These are phyloP conservation scores for Hymenoscyphus repandus DNA, from an alignment of 2,329 filamentous ascomycete genomes.

Conservation along the genomic window DNA sequence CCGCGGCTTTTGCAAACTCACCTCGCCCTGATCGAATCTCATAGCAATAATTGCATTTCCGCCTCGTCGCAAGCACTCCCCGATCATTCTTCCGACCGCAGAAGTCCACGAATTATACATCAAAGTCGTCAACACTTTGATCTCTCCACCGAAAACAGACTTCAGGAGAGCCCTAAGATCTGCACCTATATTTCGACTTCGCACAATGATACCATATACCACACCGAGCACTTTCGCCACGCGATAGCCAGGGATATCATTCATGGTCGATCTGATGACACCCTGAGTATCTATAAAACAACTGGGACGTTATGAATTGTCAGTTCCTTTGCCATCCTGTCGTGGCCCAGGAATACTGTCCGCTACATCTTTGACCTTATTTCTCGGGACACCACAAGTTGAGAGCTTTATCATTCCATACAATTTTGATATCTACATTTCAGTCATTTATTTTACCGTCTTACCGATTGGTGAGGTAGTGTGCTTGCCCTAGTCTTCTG, in stretches of 20 bases:
- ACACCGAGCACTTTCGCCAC: conserved; percentile 52
- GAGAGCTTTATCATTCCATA: too few relatives aligned
- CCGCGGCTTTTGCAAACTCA: not conserved
- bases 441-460: too few relatives aligned
- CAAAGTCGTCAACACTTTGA: conserved; percentile 54
- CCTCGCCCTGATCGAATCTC: conserved; percentile 51
- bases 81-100: conserved; percentile 49
- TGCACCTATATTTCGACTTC: conserved; percentile 53
- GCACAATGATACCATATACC: conserved; percentile 52
- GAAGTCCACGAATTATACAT: conserved; percentile 51
- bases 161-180: conserved; percentile 51
- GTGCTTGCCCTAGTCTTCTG: too few relatives aligned
- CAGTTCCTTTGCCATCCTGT: not conserved
- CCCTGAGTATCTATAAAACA: conserved; percentile 59
- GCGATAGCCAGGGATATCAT: conserved; percentile 54
- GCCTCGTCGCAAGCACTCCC: conserved; percentile 51
- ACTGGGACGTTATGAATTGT: conserved; percentile 2
- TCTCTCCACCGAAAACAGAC: conserved; percentile 53
- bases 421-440: too few relatives aligned
- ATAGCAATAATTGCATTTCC: conserved; percentile 57
- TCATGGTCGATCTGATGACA: conserved; percentile 58
- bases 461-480: too few relatives aligned
- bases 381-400: too few relatives aligned
- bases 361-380: too few relatives aligned
- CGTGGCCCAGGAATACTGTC: not conserved